These are phyloP conservation scores for Aspergillus neoniger DNA, from an alignment of 2,329 filamentous ascomycete species.

Conservation along the genomic window DNA sequence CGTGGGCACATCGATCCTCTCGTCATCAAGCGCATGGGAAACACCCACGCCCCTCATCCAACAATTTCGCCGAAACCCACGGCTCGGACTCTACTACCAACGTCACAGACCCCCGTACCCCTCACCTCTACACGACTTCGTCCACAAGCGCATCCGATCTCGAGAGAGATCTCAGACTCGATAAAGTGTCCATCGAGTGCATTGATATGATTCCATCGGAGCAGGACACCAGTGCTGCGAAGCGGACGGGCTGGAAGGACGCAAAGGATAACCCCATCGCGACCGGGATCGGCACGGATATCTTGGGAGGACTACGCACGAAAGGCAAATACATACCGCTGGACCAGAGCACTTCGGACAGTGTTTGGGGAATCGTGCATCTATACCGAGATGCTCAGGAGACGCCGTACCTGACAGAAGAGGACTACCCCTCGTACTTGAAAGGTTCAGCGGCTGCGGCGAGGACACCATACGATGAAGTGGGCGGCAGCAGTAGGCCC, in stretches of 20 bases:
- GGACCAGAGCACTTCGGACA: slow-evolving; percentile 69
- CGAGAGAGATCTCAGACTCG: slow-evolving; percentile 74
- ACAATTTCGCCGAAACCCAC: slow-evolving; percentile 9
- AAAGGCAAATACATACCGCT: slow-evolving; percentile 78
- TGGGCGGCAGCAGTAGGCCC: slow-evolving; percentile 25
- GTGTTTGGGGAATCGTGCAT: slow-evolving; percentile 91
- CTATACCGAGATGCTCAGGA: slow-evolving; percentile 85
- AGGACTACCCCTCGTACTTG: slow-evolving; percentile 49
- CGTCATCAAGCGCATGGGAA: slow-evolving; percentile 14
- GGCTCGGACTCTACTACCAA: slow-evolving; percentile 10
- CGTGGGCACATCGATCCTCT: slow-evolving; percentile 16
- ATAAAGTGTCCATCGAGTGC: slow-evolving; percentile 74
- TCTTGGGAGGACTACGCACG: slow-evolving; percentile 69
- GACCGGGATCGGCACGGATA: slow-evolving; percentile 52
- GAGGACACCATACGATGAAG: slow-evolving; percentile 29
- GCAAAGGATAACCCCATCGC: slow-evolving; percentile 44
- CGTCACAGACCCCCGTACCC: slow-evolving; percentile 9
- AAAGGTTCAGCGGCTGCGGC: slow-evolving; percentile 41
- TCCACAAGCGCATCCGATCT: slow-evolving; percentile 21
- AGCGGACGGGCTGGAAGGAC: slow-evolving; percentile 26
- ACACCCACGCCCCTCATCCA: slow-evolving; percentile 11
- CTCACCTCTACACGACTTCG: slow-evolving; percentile 24
- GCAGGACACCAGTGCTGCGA: slow-evolving; percentile 27
- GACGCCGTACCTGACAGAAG: slow-evolving; percentile 57
- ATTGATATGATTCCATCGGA: slow-evolving; percentile 66